Percentiles rank a stretch among this genome's conserved stretches.
phyloP scores from a whole-genome alignment of 192 early-diverging fungal species.

The Mortierella alpina region DNA sequence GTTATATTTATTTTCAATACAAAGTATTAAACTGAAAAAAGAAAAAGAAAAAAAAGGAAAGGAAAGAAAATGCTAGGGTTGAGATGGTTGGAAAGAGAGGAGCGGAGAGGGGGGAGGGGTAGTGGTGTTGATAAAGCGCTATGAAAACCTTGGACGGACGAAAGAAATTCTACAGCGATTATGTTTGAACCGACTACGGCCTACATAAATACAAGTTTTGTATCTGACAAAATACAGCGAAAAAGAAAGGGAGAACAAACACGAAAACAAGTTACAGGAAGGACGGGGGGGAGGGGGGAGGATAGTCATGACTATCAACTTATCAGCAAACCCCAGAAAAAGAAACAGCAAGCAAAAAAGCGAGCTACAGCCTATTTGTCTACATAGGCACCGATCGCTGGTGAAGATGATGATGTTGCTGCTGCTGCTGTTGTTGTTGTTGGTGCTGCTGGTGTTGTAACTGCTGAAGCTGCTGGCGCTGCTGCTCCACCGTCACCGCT shows the following conservation, averaged over 20 bases:
- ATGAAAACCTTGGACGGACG: too few relatives aligned
- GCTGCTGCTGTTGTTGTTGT: background rate
- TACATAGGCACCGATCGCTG: conserved; percentile 2
- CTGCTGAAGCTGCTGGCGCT: conserved; percentile 23
- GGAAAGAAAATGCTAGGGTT: background rate
- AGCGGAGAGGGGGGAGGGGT: background rate
- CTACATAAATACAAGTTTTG: too few relatives aligned
- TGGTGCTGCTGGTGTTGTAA: conserved; percentile 17
- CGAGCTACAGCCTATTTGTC: background rate
- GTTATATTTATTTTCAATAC: background rate
- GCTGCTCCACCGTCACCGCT: conserved; percentile 46
- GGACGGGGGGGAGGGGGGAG: background rate
- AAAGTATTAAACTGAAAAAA: background rate
- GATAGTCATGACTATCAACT: background rate
- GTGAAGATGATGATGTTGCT: background rate
- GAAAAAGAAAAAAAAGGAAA: background rate
- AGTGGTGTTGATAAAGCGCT: background rate
- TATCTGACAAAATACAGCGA: background rate
- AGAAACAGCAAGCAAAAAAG: background rate
- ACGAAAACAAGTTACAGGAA: background rate
- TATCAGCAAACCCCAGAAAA: background rate
- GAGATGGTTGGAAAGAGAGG: background rate
- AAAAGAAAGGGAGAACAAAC: background rate
- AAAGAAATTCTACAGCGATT: too few relatives aligned
- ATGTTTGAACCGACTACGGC: too few relatives aligned